Percentiles rank a stretch among this genome's conserved stretches.
Evolutionary conservation across 106 monocot species (phyloP).

Genomic region (Triglochin maritima): DNA sequence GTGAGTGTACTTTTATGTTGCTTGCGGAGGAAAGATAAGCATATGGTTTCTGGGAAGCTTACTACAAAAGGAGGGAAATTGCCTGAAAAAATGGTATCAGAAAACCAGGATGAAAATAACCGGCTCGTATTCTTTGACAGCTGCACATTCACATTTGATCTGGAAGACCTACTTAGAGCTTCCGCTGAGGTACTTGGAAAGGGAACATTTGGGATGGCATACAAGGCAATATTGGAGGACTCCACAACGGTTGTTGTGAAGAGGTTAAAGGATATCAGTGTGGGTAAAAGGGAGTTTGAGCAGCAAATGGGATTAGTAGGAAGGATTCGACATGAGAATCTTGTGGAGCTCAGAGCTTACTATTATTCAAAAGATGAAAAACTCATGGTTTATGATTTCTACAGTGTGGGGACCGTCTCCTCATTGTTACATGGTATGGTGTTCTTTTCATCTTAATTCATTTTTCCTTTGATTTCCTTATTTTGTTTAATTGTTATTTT

Average conservation of each 20-base stretch:
- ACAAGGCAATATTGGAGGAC: constrained; percentile 22
- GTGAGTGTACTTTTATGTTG: not conserved
- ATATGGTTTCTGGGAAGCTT: constrained; percentile 3
- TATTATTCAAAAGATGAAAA: constrained; percentile 93
- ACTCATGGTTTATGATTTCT: constrained; percentile 62
- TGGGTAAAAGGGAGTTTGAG: constrained; percentile 42
- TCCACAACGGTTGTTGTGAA: constrained; percentile 21
- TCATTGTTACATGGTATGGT: constrained; percentile 63
- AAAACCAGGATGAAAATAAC: constrained; percentile 1
- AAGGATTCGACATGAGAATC: constrained; percentile 50
- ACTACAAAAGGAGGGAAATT: constrained; percentile 4
- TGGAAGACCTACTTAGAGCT: constrained; percentile 21
- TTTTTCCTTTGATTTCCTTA: too few species aligned
- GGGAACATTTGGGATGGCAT: constrained; percentile 18
- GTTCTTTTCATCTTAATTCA: not conserved
- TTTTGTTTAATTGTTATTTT: too few species aligned
- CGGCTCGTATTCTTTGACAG: constrained; percentile 22
- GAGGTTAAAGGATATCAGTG: constrained; percentile 17
- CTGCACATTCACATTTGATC: constrained; percentile 20
- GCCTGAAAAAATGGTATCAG: not conserved
- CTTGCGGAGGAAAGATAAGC: constrained; percentile 1
- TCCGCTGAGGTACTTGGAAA: constrained; percentile 23
- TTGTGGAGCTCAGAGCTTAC: constrained; percentile 61
- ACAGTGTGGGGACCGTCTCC: constrained; percentile 40
- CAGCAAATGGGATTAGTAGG: constrained; percentile 77